A percentile compares a stretch with the other conserved stretches of the same genome.
Conservation (phyloP, 768 basidiomycete species). For the Agrocybe chaxingu region DNA sequence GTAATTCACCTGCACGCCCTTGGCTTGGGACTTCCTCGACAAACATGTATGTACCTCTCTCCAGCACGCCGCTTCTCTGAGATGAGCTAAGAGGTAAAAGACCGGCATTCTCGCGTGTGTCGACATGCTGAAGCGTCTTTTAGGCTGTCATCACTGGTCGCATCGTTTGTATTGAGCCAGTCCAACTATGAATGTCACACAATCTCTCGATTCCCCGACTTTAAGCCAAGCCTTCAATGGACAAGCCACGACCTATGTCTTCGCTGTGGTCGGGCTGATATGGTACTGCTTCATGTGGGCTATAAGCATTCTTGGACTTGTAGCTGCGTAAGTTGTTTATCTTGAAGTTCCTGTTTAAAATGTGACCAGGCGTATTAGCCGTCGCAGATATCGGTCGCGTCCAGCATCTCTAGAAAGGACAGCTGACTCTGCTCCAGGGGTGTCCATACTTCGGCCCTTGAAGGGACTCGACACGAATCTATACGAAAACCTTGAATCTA, state of each 20-base stretch:
- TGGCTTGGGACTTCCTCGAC: background rate
- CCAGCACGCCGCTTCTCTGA: no score
- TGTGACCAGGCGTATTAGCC: constrained; percentile 37
- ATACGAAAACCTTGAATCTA: constrained; percentile 93
- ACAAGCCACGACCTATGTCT: constrained; percentile 11
- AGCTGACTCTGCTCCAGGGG: constrained; percentile 64
- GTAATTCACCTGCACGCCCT: background rate
- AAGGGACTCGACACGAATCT: constrained; percentile 95
- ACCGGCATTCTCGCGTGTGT: background rate
- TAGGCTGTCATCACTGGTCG: background rate
- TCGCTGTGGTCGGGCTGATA: constrained; percentile 40
- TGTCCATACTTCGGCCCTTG: constrained; percentile 90
- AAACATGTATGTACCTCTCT: no score
- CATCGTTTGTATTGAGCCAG: background rate
- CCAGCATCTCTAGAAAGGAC: constrained; percentile 47
- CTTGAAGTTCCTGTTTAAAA: background rate
- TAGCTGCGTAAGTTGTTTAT: constrained; percentile 48
- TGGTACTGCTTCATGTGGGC: constrained; percentile 69
- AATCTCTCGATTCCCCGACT: background rate
- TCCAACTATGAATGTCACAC: background rate
- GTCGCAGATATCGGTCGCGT: constrained; percentile 68
- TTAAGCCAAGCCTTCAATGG: constrained; percentile 6
- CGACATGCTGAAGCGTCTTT: background rate
- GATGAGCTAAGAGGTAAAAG: no score
- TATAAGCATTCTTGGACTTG: constrained; percentile 64